Evolutionary conservation across 305 asterid genomes (phyloP), one percentile per base, ranked within the genome.

Genomic region (Solanum aculeatissimum): DNA sequence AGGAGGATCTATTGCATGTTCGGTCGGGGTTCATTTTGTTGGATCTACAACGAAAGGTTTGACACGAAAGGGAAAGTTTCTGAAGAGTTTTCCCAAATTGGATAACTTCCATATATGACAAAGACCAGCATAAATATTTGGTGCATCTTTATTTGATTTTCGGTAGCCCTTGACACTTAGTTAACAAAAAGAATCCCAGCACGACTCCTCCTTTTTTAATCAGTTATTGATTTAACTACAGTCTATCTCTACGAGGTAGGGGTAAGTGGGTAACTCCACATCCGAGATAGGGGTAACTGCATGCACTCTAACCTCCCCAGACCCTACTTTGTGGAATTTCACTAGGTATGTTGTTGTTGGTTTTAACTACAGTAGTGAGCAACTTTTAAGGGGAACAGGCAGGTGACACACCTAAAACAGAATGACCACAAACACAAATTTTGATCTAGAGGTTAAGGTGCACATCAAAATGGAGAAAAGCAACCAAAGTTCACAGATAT

Each of bases 161-260:
- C 6, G 29, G 70, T 78, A 18, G 57, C 69, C 49, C 65, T 63
- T 70, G 85, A 86, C 89, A 86, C 85, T 81, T 86, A 83, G 87
- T 84, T 57, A 81, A 62, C 72, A 42, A n/a, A 75, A 69, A 54
- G 60, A 78, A 69, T 32, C 79, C 80, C 80, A 86, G 80, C 85
- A 10, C 49, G 6, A 49, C 82, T 27, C 47, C 63, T 27, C 27
- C 19, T 27, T 51, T 19, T 51, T 77, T 25, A 47, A 45, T 25
- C 60, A 23, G 81, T 42, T 74, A 74, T 47, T 25, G 16, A 63
- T 63, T 63, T 13, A 63, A 63, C 70, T 27, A 27, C 1, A 63
- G 70, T 10, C 29, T 21, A 58, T 29, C 65, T 58, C 65, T 29
- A 58, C 23, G 29, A 58, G 65, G 15, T 58, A 58, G 1, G 65